Base-by-base conservation (phyloP, 177 flowering plant species). In the Vitis hybrid region DNA sequence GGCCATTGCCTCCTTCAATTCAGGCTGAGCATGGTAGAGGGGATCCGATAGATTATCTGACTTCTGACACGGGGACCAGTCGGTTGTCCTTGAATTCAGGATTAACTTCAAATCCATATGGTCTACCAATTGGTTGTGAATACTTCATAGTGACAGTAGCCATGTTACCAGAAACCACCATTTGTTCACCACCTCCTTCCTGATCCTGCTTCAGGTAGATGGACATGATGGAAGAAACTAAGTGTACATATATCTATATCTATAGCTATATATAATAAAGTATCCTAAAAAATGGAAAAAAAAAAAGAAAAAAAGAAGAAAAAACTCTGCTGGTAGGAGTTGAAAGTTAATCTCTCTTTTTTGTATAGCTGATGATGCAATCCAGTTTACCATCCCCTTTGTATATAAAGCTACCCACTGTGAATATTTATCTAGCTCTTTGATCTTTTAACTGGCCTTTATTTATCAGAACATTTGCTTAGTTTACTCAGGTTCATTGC, bases 91-190 rank as follows among this genome's bases (percentile, higher is more conserved):
- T 79, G 73, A 84, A 76, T 51, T 74, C 84, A 26, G 85, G 79
- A 20, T 74, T 82, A 20, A 64, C 74, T 18, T 66, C 78, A 2
- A 88, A 88, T 70, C 92, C 96, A 1, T 93, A 84, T 52, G 85
- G 85, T 65, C 91, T 96, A 53, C 88, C 97, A 8, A 20, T 82
- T 62, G 99, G 99, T 60, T 89, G 89, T 82, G 98, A 95, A 79
- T 95, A 86, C 74, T 95, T 86, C 67, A 61, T 93, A 68, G 97
- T 96, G 75, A 96, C 99, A 56, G 87, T 93, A 62, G 98, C 99
- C 5, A 96, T 96, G 97, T 73, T 96, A 74, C 98, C 98, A 68
- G 90, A 87, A 76, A 81, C 93, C 62, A 20, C 82, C 69, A 86
- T 89, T 85, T 94, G 84, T 89, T 87, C 94, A 45, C 74, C 88